Base-by-base conservation (phyloP, 495 filamentous ascomycete species). In the Neurospora terricola region DNA sequence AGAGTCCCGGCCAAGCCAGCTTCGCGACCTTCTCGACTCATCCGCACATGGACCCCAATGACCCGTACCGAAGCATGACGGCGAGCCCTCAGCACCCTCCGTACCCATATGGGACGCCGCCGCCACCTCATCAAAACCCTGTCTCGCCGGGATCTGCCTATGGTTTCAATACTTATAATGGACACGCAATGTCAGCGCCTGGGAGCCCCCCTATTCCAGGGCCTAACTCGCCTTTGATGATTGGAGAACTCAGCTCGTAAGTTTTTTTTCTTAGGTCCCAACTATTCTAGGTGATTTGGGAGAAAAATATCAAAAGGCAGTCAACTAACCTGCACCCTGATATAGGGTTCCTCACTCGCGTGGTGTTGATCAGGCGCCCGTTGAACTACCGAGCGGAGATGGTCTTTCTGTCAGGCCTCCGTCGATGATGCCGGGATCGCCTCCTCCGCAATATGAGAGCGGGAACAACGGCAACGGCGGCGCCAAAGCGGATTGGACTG, bases 1-100 rank as follows among this genome's bases (percentile, higher is more conserved):
- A 81, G 77, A 82, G 79, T 48, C 78, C 81, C 18, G 78, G 76
- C 10, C 71, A 75, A 37, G 69, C 69, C 4, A 72, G 77, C n/a
- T 21, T 77, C 16, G 69, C 78, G 43, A 72, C 75, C 2, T 80
- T 72, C 71, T 48, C 69, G 5, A 62, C 54, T 34, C 27, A 62
- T 34, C 27, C 54, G 6, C 54, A 62, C 27, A 62, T 62, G 48
- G 38, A 27, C 54, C 48, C 2, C 69, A 68, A 73, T 37, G 72
- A 76, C 69, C 73, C 73, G 11, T 74, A 73, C 43, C 70, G 73
- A 18, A 42, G 34, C 71, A 70, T 43, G 48, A 62, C 34, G 12
- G 71, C 27, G 18, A 73, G 71, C 71, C 73, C 75, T 12, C 73
- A 72, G 69, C 40, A 68, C 7, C 34, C 39, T 12, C 62, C 43